Conservation (phyloP, 2,329 filamentous ascomycete species). For the Beauveria varroae region DNA sequence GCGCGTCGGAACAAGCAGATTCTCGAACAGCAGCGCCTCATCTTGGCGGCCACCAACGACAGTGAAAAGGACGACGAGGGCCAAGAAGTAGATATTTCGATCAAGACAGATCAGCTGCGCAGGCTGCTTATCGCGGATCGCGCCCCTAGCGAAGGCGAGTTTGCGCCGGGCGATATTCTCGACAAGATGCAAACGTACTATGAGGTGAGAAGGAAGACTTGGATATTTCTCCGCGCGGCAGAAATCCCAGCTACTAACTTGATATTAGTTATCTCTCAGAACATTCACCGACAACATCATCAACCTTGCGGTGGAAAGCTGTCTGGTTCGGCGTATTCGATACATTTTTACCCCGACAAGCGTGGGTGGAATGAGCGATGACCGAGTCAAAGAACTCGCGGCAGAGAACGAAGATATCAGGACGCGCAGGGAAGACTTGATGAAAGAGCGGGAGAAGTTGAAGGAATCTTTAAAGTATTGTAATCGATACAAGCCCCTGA, state of each 20-base stretch:
- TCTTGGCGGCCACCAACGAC: no score
- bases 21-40: neutral
- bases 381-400: constrained; percentile 19
- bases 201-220: constrained; percentile 20
- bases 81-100: no score
- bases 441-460: constrained; percentile 6
- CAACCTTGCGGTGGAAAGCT: constrained; percentile 35
- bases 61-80: no score
- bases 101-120: neutral
- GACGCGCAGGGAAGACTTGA: constrained; percentile 7
- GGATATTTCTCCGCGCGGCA: no score
- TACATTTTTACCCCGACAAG: constrained; percentile 27
- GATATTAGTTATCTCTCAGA: constrained; percentile 27
- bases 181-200: constrained; percentile 33
- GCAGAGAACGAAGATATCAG: constrained; percentile 21
- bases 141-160: constrained; percentile 17
- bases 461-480: constrained; percentile 15
- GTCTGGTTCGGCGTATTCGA: constrained; percentile 29
- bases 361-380: constrained; percentile 27
- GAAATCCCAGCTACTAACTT: no score
- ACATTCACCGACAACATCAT: constrained; percentile 36
- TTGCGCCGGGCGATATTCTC: constrained; percentile 27
- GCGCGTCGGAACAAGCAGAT: neutral
- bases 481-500: constrained; percentile 5
- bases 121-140: neutral